phyloP scores from a whole-genome alignment of 352 stramenopile species.

The Phytophthora multivora region DNA sequence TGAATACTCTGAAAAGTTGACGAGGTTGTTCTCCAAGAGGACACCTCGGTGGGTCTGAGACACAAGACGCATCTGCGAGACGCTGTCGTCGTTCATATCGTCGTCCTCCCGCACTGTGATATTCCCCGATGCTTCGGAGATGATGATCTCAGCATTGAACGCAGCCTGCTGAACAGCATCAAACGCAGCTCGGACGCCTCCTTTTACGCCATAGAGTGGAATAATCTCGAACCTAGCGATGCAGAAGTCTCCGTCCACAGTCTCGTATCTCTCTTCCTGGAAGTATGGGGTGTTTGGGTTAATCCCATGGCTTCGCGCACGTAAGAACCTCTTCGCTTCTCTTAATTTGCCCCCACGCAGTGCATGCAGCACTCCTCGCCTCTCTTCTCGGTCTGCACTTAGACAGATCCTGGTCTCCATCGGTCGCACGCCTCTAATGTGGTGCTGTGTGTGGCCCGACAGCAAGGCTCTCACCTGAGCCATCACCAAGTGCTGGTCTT shows the following conservation, averaged over 20 bases:
- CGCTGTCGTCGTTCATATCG: constrained; percentile 46
- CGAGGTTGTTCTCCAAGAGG: constrained; percentile 40
- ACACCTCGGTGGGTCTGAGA: constrained; percentile 34
- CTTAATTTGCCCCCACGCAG: constrained; percentile 33
- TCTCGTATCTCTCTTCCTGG: constrained; percentile 50
- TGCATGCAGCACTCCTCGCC: constrained; percentile 22
- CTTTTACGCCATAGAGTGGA: constrained; percentile 38
- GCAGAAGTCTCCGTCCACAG: constrained; percentile 43
- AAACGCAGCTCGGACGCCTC: constrained; percentile 50
- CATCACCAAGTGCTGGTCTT: constrained; percentile 38
- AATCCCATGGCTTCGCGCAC: constrained; percentile 28
- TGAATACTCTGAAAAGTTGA: constrained; percentile 37
- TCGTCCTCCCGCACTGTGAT: constrained; percentile 75
- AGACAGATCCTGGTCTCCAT: constrained; percentile 41
- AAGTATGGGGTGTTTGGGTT: constrained; percentile 32
- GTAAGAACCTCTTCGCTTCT: constrained; percentile 36
- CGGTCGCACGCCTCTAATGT: constrained; percentile 24
- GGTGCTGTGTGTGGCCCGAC: constrained; percentile 33
- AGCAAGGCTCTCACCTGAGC: constrained; percentile 31
- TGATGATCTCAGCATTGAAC: constrained; percentile 66
- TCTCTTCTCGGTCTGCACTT: constrained; percentile 29
- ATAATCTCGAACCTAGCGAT: constrained; percentile 49
- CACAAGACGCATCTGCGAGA: constrained; percentile 53
- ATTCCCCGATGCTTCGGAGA: constrained; percentile 61
- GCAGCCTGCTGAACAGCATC: constrained; percentile 51